Evolutionary conservation across 345 rosid species (phyloP).

Genomic region (Lepidium africanum): DNA sequence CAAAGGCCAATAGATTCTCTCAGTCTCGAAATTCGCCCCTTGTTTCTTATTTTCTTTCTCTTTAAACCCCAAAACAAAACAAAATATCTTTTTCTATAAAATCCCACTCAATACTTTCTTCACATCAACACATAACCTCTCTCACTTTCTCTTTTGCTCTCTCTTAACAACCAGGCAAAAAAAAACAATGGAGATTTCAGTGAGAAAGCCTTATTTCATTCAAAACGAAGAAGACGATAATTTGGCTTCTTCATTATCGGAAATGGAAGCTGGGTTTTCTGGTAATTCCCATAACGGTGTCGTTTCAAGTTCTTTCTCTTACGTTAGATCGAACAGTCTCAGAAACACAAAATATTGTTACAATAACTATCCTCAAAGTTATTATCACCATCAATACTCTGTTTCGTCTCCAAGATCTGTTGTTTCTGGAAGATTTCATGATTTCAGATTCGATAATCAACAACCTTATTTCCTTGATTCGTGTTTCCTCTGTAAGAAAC

Average conservation of each 20-base stretch:
- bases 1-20: constrained; percentile 44
- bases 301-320: constrained; percentile 35
- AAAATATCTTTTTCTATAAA: constrained; percentile 27
- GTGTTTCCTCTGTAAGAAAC: constrained; percentile 69
- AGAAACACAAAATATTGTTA: constrained; percentile 18
- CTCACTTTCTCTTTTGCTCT: constrained; percentile 5
- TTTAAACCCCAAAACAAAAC: neutral
- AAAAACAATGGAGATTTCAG: constrained; percentile 26
- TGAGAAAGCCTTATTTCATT: constrained; percentile 39
- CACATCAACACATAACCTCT: neutral
- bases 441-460: constrained; percentile 53
- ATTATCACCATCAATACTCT: constrained; percentile 23
- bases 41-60: constrained; percentile 20
- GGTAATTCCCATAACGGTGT: constrained; percentile 10
- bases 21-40: constrained; percentile 33
- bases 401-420: constrained; percentile 52
- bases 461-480: constrained; percentile 61
- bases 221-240: constrained; percentile 45
- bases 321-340: constrained; percentile 35
- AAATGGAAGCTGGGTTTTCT: constrained; percentile 59
- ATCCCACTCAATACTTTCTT: constrained; percentile 18
- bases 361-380: constrained; percentile 7
- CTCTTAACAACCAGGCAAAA: neutral
- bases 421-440: constrained; percentile 45
- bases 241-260: constrained; percentile 52